These are phyloP conservation scores for Echria macrotheca DNA, from an alignment of 495 filamentous ascomycete genomes.

Conservation along the genomic window DNA sequence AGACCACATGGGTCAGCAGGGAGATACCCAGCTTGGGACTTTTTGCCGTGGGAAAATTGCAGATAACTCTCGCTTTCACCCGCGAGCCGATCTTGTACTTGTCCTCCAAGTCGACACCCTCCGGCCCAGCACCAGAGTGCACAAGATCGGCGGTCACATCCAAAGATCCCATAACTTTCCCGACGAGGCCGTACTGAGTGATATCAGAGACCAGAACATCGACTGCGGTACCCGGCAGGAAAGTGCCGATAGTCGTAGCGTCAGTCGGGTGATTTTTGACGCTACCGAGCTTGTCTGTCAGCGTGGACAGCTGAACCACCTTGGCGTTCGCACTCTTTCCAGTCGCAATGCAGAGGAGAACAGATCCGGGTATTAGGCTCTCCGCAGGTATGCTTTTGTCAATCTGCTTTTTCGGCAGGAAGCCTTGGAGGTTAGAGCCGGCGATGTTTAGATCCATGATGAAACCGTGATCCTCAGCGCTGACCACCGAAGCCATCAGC, in stretches of 20 bases:
- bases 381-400: slow-evolving; percentile 62
- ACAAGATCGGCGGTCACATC: slow-evolving; percentile 85
- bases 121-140: slow-evolving; percentile 69
- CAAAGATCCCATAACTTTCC: slow-evolving; percentile 88
- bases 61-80: slow-evolving; percentile 79
- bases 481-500: slow-evolving; percentile 80
- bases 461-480: slow-evolving; percentile 90
- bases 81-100: slow-evolving; percentile 77
- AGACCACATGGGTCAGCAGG: slow-evolving; percentile 73
- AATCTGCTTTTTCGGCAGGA: slow-evolving; percentile 85
- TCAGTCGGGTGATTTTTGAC: slow-evolving; percentile 61
- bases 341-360: slow-evolving; percentile 76
- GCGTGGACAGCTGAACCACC: slow-evolving; percentile 78
- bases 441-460: slow-evolving; percentile 86
- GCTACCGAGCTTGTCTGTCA: slow-evolving; percentile 62
- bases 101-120: slow-evolving; percentile 58
- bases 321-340: slow-evolving; percentile 72
- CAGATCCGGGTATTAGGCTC: slow-evolving; percentile 56
- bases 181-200: slow-evolving; percentile 50
- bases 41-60: slow-evolving; percentile 71
- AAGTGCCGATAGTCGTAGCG: slow-evolving; percentile 83
- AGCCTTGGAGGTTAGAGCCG: slow-evolving; percentile 63
- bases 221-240: slow-evolving; percentile 82
- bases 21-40: slow-evolving; percentile 81
- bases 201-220: slow-evolving; percentile 79